These are phyloP conservation scores for Hemileia vastatrix DNA, from an alignment of 1,284 basidiomycete genomes.

Conservation along the genomic window DNA sequence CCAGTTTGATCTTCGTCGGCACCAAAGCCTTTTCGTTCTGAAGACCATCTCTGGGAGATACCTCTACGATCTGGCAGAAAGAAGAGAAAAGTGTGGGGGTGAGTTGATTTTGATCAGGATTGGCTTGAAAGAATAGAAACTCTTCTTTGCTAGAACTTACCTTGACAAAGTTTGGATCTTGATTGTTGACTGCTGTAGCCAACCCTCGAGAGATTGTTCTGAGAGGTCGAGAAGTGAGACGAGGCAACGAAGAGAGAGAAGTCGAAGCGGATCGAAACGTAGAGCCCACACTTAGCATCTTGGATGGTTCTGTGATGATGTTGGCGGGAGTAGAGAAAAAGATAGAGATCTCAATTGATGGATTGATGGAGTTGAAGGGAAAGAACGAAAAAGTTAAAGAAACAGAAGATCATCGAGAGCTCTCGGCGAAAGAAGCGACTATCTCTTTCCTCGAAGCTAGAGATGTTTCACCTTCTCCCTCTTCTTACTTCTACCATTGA, in stretches of 20 bases:
- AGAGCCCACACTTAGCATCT: neutral
- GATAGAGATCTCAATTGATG: neutral
- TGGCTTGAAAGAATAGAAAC: no score
- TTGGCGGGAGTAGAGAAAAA: neutral
- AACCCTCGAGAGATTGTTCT: neutral
- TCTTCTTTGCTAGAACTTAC: neutral
- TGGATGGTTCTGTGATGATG: neutral
- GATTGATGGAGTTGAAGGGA: neutral
- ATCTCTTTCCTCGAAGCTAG: neutral
- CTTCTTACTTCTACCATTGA: neutral
- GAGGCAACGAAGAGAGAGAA: neutral
- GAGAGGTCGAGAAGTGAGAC: neutral
- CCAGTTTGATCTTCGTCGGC: constrained; percentile 63
- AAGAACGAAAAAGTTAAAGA: neutral
- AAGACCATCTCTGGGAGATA: constrained; percentile 81
- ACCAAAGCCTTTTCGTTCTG: constrained; percentile 76
- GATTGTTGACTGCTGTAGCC: neutral
- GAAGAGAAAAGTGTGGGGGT: neutral
- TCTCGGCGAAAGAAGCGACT: no score
- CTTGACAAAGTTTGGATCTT: neutral
- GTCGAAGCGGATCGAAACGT: neutral
- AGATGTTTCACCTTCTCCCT: neutral
- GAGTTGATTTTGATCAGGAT: no score
- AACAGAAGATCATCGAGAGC: neutral
- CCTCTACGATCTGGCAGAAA: constrained; percentile 84